Conservation (phyloP, 1,139 yeast genomes). For the Saccharomyces hybrid region DNA sequence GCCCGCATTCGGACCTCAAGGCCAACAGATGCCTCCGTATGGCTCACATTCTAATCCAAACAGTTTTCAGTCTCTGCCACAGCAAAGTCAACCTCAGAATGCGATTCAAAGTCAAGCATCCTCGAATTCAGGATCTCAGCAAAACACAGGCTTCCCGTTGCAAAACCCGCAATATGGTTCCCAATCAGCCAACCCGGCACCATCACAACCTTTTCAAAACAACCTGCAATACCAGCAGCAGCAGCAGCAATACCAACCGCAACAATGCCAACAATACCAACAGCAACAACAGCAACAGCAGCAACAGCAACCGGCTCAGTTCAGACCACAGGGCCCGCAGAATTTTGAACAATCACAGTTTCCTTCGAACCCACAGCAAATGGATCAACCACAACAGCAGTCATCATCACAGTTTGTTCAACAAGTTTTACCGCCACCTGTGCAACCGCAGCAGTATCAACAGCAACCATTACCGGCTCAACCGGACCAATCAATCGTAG, state of each 20-base stretch:
- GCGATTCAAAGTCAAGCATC: not conserved
- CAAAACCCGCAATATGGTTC: not conserved
- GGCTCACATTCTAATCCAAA: not conserved
- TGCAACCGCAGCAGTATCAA: slow-evolving; percentile 6
- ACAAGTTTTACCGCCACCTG: not conserved
- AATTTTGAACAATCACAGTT: not conserved
- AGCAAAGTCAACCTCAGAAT: not conserved
- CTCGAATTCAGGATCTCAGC: not conserved
- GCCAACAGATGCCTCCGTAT: not conserved
- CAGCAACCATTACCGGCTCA: slow-evolving; percentile 6
- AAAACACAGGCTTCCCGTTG: not conserved
- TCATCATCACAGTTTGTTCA: not conserved
- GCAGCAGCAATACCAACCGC: slow-evolving; percentile 1
- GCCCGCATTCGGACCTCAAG: no score
- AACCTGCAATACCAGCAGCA: slow-evolving; percentile 7
- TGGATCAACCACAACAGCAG: not conserved
- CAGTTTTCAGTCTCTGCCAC: not conserved
- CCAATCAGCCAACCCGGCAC: not conserved
- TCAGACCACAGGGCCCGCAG: slow-evolving; percentile 3
- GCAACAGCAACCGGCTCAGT: no score
- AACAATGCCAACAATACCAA: no score
- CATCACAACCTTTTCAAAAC: not conserved
- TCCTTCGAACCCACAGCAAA: not conserved
- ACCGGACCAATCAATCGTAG: not conserved
- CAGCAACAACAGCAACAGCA: no score